These are phyloP conservation scores for Phytophthora litchii DNA, from an alignment of 352 stramenopile species.

Conservation along the genomic window DNA sequence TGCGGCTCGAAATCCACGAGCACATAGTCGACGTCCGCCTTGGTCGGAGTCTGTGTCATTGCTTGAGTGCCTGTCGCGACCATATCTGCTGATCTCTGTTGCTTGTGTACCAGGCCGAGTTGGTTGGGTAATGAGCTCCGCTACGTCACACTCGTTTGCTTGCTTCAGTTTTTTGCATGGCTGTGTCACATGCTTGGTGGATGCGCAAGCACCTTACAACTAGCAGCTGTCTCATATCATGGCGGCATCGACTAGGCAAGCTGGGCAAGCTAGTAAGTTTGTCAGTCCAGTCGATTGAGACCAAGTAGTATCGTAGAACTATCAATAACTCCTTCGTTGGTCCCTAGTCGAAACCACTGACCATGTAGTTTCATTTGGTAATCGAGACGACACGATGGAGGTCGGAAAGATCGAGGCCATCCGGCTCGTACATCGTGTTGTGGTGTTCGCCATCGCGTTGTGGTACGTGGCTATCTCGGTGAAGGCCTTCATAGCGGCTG, in stretches of 20 bases:
- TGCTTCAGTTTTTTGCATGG: slow-evolving; percentile 26
- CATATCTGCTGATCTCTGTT: slow-evolving; percentile 11
- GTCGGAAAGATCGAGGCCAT: slow-evolving; percentile 4
- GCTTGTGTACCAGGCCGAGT: slow-evolving; percentile 1
- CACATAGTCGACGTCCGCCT: slow-evolving; percentile 36
- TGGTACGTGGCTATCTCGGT: slow-evolving; percentile 30
- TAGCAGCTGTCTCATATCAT: slow-evolving; percentile 14
- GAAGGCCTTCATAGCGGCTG: slow-evolving; percentile 15
- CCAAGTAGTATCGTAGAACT: no score
- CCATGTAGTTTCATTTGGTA: no score
- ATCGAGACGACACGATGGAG: background rate
- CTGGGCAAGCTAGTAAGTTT: no score
- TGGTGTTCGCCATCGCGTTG: slow-evolving; percentile 25
- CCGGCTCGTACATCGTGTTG: slow-evolving; percentile 15
- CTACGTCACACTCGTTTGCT: slow-evolving; percentile 8
- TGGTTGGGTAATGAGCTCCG: slow-evolving; percentile 19
- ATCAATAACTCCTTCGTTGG: no score
- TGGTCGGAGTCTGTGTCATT: slow-evolving; percentile 3
- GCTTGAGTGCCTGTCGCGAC: background rate
- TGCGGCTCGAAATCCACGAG: slow-evolving; percentile 51
- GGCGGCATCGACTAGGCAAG: no score
- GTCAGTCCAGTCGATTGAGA: no score
- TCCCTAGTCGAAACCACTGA: no score
- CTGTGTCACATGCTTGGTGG: slow-evolving; percentile 21
- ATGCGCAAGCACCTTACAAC: slow-evolving; percentile 19